Evolutionary conservation across 768 basidiomycete genomes (phyloP).

Genomic region (Lentinula sp.): DNA sequence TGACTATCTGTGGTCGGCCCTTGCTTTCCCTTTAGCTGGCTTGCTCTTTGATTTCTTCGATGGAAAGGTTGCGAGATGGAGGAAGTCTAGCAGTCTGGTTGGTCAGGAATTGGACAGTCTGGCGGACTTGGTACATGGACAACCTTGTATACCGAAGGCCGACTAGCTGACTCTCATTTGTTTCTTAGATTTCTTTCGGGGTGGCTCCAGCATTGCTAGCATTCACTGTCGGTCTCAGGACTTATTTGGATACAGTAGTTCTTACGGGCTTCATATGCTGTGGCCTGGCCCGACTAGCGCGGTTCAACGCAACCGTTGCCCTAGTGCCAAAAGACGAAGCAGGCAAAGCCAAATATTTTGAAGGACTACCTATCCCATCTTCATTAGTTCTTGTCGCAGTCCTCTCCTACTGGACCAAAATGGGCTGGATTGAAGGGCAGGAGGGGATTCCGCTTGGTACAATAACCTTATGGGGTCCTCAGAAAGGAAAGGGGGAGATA

Average conservation of each 20-base stretch:
- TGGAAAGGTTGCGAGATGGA: slow-evolving; percentile 97
- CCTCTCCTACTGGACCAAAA: slow-evolving; percentile 76
- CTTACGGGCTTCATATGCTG: slow-evolving; percentile 91
- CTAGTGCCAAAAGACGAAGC: slow-evolving; percentile 79
- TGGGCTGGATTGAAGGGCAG: slow-evolving; percentile 80
- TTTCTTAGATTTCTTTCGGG: slow-evolving; percentile 86
- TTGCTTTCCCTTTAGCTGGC: slow-evolving; percentile 83
- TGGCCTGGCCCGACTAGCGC: slow-evolving; percentile 92
- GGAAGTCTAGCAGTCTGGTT: slow-evolving; percentile 90
- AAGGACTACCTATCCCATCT: slow-evolving; percentile 95
- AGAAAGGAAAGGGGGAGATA: slow-evolving; percentile 76
- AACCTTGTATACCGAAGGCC: not conserved
- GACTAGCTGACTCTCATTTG: slow-evolving; percentile 1
- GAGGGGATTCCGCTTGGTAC: slow-evolving; percentile 71
- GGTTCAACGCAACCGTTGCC: slow-evolving; percentile 98
- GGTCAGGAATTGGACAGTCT: slow-evolving; percentile 97
- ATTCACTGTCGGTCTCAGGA: slow-evolving; percentile 86
- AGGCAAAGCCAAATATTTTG: slow-evolving; percentile 93
- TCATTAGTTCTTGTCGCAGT: slow-evolving; percentile 74
- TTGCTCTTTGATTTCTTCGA: slow-evolving; percentile 98
- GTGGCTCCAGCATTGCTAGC: slow-evolving; percentile 93
- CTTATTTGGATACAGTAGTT: slow-evolving; percentile 82
- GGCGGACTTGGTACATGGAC: slow-evolving; percentile 77
- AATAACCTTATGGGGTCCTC: slow-evolving; percentile 64
- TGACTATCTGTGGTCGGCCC: slow-evolving; percentile 81